These are phyloP conservation scores for Chloris gayana DNA, from an alignment of 176 grass and related monocot genomes.

Conservation along the genomic window DNA sequence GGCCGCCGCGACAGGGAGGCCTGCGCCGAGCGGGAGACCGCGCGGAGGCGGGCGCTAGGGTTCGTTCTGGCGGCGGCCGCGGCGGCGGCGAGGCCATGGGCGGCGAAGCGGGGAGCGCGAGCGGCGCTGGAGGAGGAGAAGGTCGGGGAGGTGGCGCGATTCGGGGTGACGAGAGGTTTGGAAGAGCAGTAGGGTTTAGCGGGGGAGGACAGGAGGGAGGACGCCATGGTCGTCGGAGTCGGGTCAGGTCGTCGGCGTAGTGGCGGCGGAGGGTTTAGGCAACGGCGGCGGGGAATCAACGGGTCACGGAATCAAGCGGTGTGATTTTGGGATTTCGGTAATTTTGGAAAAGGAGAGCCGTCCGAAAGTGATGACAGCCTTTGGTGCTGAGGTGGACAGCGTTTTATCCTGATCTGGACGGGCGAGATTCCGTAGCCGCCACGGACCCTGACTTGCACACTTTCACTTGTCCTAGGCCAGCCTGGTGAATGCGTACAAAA, in stretches of 20 bases:
- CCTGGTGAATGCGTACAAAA: too few species aligned
- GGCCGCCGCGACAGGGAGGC: conserved; percentile 36
- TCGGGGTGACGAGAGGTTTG: not conserved
- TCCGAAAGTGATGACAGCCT: too few species aligned
- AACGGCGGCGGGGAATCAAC: not conserved
- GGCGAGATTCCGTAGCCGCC: conserved; percentile 9
- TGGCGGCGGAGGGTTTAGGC: not conserved
- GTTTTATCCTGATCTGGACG: not conserved
- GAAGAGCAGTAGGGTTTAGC: conserved; percentile 32
- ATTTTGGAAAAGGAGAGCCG: too few species aligned
- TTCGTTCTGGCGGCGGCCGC: not conserved
- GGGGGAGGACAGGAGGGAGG: conserved; percentile 40
- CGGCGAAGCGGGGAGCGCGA: conserved; percentile 15
- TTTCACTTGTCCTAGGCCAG: too few species aligned
- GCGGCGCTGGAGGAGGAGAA: not conserved
- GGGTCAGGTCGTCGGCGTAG: not conserved
- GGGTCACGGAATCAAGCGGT: too few species aligned
- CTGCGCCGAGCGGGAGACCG: not conserved
- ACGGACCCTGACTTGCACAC: not conserved
- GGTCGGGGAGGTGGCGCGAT: not conserved
- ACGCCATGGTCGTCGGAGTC: conserved; percentile 37
- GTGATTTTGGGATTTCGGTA: too few species aligned
- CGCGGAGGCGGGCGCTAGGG: conserved; percentile 25
- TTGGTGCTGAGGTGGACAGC: not conserved
- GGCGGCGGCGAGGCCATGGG: conserved; percentile 31